phyloP scores from a whole-genome alignment of 352 stramenopile species.

The Pythium dissimile region DNA sequence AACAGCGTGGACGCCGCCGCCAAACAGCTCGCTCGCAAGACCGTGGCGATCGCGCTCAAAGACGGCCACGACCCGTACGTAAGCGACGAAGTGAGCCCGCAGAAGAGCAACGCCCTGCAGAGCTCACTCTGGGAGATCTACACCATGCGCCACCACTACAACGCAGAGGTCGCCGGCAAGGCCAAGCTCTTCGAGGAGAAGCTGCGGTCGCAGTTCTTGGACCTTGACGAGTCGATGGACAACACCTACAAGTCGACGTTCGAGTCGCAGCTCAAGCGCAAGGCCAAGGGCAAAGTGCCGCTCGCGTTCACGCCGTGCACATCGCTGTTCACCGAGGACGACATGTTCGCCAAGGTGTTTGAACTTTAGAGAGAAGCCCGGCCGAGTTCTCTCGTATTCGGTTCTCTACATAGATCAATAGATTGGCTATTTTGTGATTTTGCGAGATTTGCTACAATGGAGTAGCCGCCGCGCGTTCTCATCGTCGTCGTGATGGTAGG shows the following conservation, averaged over 20 bases:
- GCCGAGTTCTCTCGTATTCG: not conserved
- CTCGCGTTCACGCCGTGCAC: slow-evolving; percentile 66
- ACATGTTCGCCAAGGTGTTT: slow-evolving; percentile 69
- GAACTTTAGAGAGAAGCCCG: slow-evolving; percentile 48
- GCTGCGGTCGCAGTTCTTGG: slow-evolving; percentile 70
- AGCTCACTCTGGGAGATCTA: slow-evolving; percentile 95
- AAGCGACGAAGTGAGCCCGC: slow-evolving; percentile 63
- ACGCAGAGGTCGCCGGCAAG: slow-evolving; percentile 89
- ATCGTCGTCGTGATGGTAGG: not conserved
- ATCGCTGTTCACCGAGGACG: slow-evolving; percentile 55
- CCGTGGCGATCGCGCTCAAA: slow-evolving; percentile 64
- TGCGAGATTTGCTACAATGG: not conserved
- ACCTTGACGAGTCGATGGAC: slow-evolving; percentile 69
- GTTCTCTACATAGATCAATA: slow-evolving; percentile 23
- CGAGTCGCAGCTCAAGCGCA: slow-evolving; percentile 80
- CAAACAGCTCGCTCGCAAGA: slow-evolving; percentile 57
- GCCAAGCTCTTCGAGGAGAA: slow-evolving; percentile 91
- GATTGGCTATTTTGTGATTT: slow-evolving; percentile 25
- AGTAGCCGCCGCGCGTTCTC: not conserved
- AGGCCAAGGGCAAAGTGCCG: slow-evolving; percentile 71
- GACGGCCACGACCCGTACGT: slow-evolving; percentile 79
- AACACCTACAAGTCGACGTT: slow-evolving; percentile 80
- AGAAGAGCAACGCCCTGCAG: slow-evolving; percentile 82
- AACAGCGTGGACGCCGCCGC: slow-evolving; percentile 74
- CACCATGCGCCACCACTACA: slow-evolving; percentile 94